Conservation (phyloP, 1,139 yeast genomes). For the Taphrina populina region DNA sequence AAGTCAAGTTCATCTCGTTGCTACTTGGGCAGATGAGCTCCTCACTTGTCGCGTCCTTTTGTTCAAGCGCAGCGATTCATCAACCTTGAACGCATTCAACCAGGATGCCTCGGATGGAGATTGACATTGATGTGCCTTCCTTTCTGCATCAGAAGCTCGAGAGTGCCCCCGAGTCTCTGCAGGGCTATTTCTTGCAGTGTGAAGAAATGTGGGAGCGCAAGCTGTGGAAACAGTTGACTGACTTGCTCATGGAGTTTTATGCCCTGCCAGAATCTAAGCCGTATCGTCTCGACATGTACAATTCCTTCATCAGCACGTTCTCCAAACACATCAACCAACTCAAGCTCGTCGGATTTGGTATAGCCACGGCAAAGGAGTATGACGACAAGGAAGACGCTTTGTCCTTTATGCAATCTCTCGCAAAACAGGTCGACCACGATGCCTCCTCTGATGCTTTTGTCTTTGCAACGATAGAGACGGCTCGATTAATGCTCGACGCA, state of each 20-base stretch:
- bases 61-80: no score
- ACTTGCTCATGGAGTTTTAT: slow-evolving; percentile 62
- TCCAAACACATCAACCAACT: slow-evolving; percentile 73
- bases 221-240: slow-evolving; percentile 53
- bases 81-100: no score
- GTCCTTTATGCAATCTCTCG: slow-evolving; percentile 56
- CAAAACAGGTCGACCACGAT: slow-evolving; percentile 51
- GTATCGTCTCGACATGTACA: slow-evolving; percentile 65
- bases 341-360: slow-evolving; percentile 71
- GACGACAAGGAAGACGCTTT: slow-evolving; percentile 53
- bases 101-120: slow-evolving; percentile 42
- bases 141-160: slow-evolving; percentile 68
- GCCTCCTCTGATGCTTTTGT: slow-evolving; percentile 55
- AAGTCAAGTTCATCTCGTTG: no score
- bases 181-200: slow-evolving; percentile 66
- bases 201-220: slow-evolving; percentile 73
- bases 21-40: no score
- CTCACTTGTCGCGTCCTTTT: no score
- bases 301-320: slow-evolving; percentile 66
- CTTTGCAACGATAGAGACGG: slow-evolving; percentile 72
- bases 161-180: slow-evolving; percentile 62
- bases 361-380: slow-evolving; percentile 56
- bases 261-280: slow-evolving; percentile 53
- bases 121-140: slow-evolving; percentile 52
- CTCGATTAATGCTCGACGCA: slow-evolving; percentile 64